Conservation (phyloP, 306 rosid species). For the Citrullus mucosospermus region DNA sequence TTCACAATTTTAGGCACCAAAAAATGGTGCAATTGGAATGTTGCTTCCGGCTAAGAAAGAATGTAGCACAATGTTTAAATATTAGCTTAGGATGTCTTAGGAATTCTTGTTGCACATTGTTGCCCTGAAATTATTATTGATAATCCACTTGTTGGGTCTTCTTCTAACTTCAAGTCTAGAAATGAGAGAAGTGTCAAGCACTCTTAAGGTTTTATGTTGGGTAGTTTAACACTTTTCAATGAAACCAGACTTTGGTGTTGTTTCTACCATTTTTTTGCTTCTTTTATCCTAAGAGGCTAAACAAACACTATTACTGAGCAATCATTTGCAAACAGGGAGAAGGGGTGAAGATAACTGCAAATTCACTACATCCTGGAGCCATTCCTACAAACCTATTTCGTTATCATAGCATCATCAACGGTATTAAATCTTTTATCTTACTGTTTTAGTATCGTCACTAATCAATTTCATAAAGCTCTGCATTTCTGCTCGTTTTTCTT, state of each 20-base stretch:
- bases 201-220: neutral
- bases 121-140: neutral
- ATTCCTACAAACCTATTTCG: constrained; percentile 21
- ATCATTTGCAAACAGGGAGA: constrained; percentile 15
- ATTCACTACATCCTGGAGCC: constrained; percentile 28
- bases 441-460: neutral
- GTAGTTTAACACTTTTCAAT: neutral
- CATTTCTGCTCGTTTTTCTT: neutral
- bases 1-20: neutral
- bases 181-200: neutral
- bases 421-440: constrained; percentile 17
- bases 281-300: neutral
- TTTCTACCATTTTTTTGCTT: neutral
- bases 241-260: neutral
- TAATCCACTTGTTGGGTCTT: neutral
- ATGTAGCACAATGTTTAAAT: neutral
- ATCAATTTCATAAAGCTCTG: neutral
- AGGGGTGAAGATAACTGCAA: constrained; percentile 22
- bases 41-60: neutral
- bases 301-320: neutral
- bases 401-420: constrained; percentile 18
- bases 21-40: neutral
- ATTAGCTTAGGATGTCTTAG: neutral
- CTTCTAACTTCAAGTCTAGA: neutral
- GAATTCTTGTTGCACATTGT: neutral